Conservation (phyloP, 441 rosid species). For the Cnidoscolus chayamansa region DNA sequence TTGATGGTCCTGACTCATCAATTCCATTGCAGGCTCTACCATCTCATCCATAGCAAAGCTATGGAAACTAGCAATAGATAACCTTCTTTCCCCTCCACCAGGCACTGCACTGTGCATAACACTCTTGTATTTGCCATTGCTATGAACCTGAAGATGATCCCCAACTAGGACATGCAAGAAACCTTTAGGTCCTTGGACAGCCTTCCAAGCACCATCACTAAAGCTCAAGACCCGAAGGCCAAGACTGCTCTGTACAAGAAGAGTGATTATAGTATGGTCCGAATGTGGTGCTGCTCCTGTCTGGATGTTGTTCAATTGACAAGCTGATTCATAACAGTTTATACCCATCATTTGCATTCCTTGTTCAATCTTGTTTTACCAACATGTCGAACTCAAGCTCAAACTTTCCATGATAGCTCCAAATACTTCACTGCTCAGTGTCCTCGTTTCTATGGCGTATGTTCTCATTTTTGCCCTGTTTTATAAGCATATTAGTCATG, state of each 20-base stretch:
- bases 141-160: conserved; percentile 7
- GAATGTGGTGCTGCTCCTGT: background rate
- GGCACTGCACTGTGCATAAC: background rate
- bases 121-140: conserved; percentile 9
- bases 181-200: background rate
- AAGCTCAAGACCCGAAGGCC: background rate
- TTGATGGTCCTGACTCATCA: background rate
- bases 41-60: conserved; percentile 13
- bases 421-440: background rate
- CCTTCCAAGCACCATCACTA: background rate
- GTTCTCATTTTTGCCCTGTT: conserved; percentile 12
- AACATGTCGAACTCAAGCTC: background rate
- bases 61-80: conserved; percentile 10
- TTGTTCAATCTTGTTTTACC: background rate
- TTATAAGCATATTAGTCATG: background rate
- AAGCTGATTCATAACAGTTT: background rate
- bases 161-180: conserved; percentile 10
- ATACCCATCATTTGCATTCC: conserved; percentile 9
- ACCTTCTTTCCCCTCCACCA: background rate
- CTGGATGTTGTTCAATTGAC: background rate
- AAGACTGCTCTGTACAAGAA: conserved; percentile 6
- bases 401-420: conserved; percentile 10
- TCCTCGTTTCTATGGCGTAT: background rate
- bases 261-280: conserved; percentile 10
- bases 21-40: conserved; percentile 15